A percentile compares a stretch with the other conserved stretches of the same genome.
These are phyloP conservation scores for Exophiala viscosa DNA, from an alignment of 2,329 filamentous ascomycete species.

Conservation along the genomic window DNA sequence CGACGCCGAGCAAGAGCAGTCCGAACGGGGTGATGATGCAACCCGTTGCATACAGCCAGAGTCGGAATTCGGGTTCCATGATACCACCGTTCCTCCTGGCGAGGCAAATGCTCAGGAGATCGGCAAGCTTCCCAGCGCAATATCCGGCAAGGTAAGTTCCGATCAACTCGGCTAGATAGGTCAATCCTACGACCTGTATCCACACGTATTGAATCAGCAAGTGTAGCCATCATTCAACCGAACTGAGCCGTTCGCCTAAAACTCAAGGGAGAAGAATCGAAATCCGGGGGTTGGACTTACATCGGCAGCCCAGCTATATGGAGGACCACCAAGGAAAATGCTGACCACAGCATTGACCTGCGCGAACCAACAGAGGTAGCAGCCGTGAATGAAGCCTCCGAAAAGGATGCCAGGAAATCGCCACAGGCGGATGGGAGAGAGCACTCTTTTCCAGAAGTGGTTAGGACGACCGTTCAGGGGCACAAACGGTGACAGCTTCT, in stretches of 20 bases:
- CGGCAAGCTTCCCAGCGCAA: neutral
- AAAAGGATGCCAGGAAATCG: neutral
- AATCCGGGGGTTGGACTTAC: neutral
- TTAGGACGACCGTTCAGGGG: neutral
- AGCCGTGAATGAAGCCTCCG: neutral
- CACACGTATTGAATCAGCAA: neutral
- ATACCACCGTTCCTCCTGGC: neutral
- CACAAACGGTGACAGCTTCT: neutral
- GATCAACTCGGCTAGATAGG: neutral
- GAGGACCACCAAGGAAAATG: neutral
- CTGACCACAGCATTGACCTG: neutral
- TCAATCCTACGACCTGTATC: neutral
- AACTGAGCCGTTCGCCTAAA: too few relatives aligned
- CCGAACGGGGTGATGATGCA: neutral
- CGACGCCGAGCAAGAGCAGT: neutral
- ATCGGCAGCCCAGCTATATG: neutral
- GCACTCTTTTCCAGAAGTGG: neutral
- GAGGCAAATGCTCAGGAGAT: neutral
- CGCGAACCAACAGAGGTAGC: conserved; percentile 1
- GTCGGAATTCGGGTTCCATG: conserved; percentile 3
- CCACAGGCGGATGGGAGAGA: neutral
- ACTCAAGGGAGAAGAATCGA: neutral
- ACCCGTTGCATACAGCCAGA: neutral
- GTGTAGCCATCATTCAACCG: neutral
- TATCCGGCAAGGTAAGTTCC: neutral